phyloP scores from a whole-genome alignment of 2,329 filamentous ascomycete genomes.

The Diaporthe citrichinensis region DNA sequence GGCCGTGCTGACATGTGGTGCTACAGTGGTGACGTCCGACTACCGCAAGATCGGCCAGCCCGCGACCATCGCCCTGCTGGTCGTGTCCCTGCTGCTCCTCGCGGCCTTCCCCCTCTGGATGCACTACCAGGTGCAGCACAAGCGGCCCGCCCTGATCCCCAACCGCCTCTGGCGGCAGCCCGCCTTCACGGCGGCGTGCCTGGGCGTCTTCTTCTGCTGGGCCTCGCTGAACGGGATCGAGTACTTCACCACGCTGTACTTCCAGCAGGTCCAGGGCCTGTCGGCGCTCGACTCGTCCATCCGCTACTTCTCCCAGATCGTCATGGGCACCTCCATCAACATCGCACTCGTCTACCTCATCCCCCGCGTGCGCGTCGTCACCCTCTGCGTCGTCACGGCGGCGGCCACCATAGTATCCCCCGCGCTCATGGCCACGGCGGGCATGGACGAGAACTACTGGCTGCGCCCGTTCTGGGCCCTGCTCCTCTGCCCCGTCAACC shows the following conservation, averaged over 20 bases:
- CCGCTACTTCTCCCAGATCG: slow-evolving; percentile 60
- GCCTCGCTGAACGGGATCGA: slow-evolving; percentile 63
- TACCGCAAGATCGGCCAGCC: slow-evolving; percentile 56
- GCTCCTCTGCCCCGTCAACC: slow-evolving; percentile 59
- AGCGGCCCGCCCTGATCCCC: slow-evolving; percentile 69
- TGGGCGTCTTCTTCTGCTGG: slow-evolving; percentile 62
- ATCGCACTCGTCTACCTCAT: slow-evolving; percentile 57
- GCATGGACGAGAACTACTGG: slow-evolving; percentile 66
- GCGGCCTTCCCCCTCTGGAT: slow-evolving; percentile 70
- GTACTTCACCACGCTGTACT: slow-evolving; percentile 64
- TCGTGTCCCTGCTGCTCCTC: slow-evolving; percentile 58
- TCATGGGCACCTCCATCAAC: slow-evolving; percentile 40
- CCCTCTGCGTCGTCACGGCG: slow-evolving; percentile 56
- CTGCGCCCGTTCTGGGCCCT: slow-evolving; percentile 59
- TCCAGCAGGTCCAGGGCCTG: slow-evolving; percentile 62
- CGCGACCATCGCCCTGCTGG: slow-evolving; percentile 60
- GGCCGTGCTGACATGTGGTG: slow-evolving; percentile 8
- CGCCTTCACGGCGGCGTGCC: slow-evolving; percentile 68
- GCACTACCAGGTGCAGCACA: slow-evolving; percentile 59
- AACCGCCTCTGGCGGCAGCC: slow-evolving; percentile 71
- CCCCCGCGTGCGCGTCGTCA: slow-evolving; percentile 54
- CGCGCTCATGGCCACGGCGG: slow-evolving; percentile 67
- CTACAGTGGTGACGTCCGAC: slow-evolving; percentile 53
- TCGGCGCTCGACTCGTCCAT: slow-evolving; percentile 62
- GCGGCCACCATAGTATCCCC: slow-evolving; percentile 62